Evolutionary conservation across 176 grass and related monocot genomes (phyloP), one percentile per base, ranked within the genome.

Genomic region (Phoenix roebelenii): DNA sequence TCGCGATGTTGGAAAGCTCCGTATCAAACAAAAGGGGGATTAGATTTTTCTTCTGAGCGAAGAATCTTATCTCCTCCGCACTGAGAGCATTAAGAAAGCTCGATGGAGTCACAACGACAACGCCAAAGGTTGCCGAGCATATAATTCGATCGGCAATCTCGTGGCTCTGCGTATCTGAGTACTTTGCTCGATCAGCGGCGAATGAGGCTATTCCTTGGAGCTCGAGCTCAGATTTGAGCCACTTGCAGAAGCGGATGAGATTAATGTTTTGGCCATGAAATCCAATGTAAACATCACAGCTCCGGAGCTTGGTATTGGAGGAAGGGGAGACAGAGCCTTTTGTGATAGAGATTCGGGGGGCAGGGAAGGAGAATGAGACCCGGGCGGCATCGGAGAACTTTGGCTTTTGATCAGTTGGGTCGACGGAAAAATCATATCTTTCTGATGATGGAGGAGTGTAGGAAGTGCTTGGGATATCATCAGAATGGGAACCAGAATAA

Each of bases 1-100:
- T 72, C 0, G 76, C 78, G 23, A 98, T 89, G 39, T 98, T 85
- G 1, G 82, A 39, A 3, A 84, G 70, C 3, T 93, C 88, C 0
- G 84, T 84, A 61, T 93, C 88, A 7, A 83, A 98, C 55, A 98
- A 28, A 55, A 98, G 72, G 7, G 94, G 88, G 48, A 98, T 74
- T 25, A 98, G 66, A 65, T 93, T 98, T 74, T 98, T 98, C 84
- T 98, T 98, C 76, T 98, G 94, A 65, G 82, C 80, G 72, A 93
- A 98, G 66, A 98, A 92, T 23, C 84, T 83, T 39, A 98, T 89
- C 75, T 98, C 94, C 73, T 98, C 94, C 18, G 89, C 72, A 69
- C 94, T 98, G 64, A 81, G 85, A 1, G 79, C 78, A 54, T 89
- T 98, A 55, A 93, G 73, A 73, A 98, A 89, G 49, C 88, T 98